Conservation (phyloP, 2,329 filamentous ascomycete genomes). For the Fusarium setosum region DNA sequence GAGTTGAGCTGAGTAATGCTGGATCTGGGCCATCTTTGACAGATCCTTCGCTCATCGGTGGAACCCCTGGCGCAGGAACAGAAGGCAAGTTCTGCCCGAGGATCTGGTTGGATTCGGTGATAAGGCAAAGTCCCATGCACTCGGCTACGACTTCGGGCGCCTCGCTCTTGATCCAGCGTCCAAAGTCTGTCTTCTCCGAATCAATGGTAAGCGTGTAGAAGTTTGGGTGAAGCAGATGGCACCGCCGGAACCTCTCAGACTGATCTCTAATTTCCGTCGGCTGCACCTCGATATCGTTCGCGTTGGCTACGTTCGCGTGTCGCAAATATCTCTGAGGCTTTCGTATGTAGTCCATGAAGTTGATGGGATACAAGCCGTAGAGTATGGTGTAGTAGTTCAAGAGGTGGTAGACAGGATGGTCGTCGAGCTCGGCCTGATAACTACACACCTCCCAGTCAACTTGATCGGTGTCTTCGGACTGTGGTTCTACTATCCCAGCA, state of each 20-base stretch:
- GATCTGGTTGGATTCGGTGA: constrained; percentile 42
- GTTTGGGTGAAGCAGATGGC: constrained; percentile 84
- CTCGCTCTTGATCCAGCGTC: constrained; percentile 83
- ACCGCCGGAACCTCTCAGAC: constrained; percentile 78
- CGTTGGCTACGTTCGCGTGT: constrained; percentile 75
- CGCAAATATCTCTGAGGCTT: constrained; percentile 84
- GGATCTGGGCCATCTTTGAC: constrained; percentile 50
- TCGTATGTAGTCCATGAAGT: constrained; percentile 87
- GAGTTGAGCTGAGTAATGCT: constrained; percentile 55
- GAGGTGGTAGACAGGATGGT: constrained; percentile 73
- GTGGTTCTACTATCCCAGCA: constrained; percentile 51
- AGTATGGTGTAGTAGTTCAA: constrained; percentile 83
- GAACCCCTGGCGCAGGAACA: constrained; percentile 30
- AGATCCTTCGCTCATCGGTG: constrained; percentile 43
- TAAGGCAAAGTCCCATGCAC: constrained; percentile 75
- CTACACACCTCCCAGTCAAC: constrained; percentile 72
- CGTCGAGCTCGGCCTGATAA: constrained; percentile 71
- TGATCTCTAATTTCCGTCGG: constrained; percentile 80
- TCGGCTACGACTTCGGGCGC: constrained; percentile 83
- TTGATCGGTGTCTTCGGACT: constrained; percentile 53
- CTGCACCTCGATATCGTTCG: constrained; percentile 81
- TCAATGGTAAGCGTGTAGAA: constrained; percentile 85
- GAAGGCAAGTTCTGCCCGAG: constrained; percentile 38
- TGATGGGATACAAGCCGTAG: constrained; percentile 86
- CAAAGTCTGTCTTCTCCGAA: constrained; percentile 80